A percentile compares a stretch with the other conserved stretches of the same genome.
Conservation (phyloP, 163 green algal species). For the Chlamydomonas reinhardtii region DNA sequence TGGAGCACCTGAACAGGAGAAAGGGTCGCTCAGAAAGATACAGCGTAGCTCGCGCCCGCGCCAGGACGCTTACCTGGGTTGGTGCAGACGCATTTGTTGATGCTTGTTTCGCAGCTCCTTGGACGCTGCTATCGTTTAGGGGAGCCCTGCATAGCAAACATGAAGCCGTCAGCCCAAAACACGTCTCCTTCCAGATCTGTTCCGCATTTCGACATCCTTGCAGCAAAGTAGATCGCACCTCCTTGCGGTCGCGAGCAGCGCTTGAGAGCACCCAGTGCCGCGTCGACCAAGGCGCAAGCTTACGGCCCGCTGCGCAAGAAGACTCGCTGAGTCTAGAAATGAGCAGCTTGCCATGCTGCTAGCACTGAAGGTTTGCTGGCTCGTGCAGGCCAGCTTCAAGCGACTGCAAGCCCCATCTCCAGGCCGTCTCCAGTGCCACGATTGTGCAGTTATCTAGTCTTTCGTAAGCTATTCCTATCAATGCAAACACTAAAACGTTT, state of each 20-base stretch:
- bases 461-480: not conserved
- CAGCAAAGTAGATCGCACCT: not conserved
- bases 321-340: slow-evolving; percentile 32
- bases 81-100: slow-evolving; percentile 18
- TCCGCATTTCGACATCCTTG: too few species aligned
- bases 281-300: slow-evolving; percentile 21
- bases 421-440: not conserved
- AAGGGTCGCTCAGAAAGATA: not conserved
- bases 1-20: slow-evolving; percentile 11
- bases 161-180: not conserved
- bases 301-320: slow-evolving; percentile 20
- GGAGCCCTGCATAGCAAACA: slow-evolving; percentile 4
- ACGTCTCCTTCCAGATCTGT: not conserved
- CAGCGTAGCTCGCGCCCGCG: not conserved
- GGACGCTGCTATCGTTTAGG: slow-evolving; percentile 31
- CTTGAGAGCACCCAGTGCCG: slow-evolving; percentile 18
- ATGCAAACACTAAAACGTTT: not conserved
- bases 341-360: slow-evolving; percentile 35
- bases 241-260: slow-evolving; percentile 20
- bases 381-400: not conserved
- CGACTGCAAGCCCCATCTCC: not conserved
- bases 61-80: slow-evolving; percentile 2
- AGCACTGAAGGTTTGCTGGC: not conserved
- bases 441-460: not conserved
- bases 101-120: slow-evolving; percentile 14